Evolutionary conservation across 1,284 basidiomycete genomes (phyloP), one percentile per base, ranked within the genome.

Genomic region (Cutaneotrichosporon arboriforme): DNA sequence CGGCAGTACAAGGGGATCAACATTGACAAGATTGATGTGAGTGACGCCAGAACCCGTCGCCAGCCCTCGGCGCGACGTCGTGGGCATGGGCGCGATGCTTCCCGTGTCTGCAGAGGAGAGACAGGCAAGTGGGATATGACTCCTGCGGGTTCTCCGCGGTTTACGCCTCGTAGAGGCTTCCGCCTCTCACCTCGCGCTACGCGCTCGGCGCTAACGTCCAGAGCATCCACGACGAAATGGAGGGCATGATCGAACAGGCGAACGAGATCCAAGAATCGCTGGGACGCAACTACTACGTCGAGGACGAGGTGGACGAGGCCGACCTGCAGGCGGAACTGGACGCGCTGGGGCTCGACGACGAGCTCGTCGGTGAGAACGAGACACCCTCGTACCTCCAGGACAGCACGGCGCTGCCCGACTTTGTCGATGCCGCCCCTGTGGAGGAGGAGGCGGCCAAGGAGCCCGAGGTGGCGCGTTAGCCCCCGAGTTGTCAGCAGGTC

Each of bases 1-100:
- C 90, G 87, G 73, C 94, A 97, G 76, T 99, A 98, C 71, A 93
- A 94, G 47, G 97, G 94, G 77, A 86, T 98, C 60, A 87, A 98
- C 72, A 84, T 99, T 60, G 90, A 96, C 80, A 96, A 97, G 83
- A 97, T 99, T 66, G 96, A 98, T 81, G 90, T 92, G 61, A 49
- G 78, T 70, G n/a, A n/a, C n/a, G n/a, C n/a, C n/a, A n/a, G n/a
- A n/a, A n/a, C n/a, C n/a, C n/a, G n/a, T n/a, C n/a, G n/a, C n/a
- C n/a, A n/a, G n/a, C n/a, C n/a, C n/a, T n/a, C n/a, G n/a, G n/a
- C n/a, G n/a, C n/a, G n/a, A n/a, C n/a, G n/a, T n/a, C n/a, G n/a
- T n/a, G n/a, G n/a, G n/a, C n/a, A n/a, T 18, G 36, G 36, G 8
- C 36, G 5, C 36, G 36, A 15, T 38, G 36, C n/a, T n/a, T n/a